Conservation (phyloP, 2,329 filamentous ascomycete species). For the Lecanosticta acicola region DNA sequence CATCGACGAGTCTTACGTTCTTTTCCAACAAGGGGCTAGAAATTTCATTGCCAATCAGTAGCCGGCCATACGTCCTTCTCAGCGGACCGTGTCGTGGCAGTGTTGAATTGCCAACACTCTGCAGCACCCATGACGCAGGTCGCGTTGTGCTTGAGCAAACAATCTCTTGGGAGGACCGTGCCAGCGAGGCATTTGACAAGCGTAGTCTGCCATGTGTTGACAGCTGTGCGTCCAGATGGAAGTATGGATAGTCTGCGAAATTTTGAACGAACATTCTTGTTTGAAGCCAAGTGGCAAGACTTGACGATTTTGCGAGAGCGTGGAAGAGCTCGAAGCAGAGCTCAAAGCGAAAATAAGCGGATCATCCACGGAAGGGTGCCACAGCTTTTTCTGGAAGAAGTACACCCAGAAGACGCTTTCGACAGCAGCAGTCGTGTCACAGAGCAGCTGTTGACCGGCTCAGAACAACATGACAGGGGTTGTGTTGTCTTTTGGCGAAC, state of each 20-base stretch:
- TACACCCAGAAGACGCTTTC: slow-evolving; percentile 14
- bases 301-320: slow-evolving; percentile 16
- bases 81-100: too few relatives aligned
- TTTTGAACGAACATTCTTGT: slow-evolving; percentile 12
- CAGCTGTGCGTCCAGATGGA: slow-evolving; percentile 10
- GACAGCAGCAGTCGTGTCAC: slow-evolving; percentile 6
- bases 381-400: slow-evolving; percentile 8
- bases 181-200: slow-evolving; percentile 14
- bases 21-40: slow-evolving; percentile 19
- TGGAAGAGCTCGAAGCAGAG: slow-evolving; percentile 9
- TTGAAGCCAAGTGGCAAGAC: slow-evolving; percentile 13
- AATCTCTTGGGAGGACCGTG: slow-evolving; percentile 14
- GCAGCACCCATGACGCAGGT: slow-evolving; percentile 10
- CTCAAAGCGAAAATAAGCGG: slow-evolving; percentile 20
- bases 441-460: slow-evolving; percentile 16
- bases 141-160: slow-evolving; percentile 12
- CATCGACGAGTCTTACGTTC: slow-evolving; percentile 19
- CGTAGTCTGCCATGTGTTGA: slow-evolving; percentile 19
- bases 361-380: slow-evolving; percentile 11
- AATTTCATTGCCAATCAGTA: slow-evolving; percentile 18
- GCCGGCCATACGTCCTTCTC: too few relatives aligned
- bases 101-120: slow-evolving; percentile 13
- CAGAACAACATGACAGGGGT: slow-evolving; percentile 13
- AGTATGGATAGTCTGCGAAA: slow-evolving; percentile 15
- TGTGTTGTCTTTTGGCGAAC: slow-evolving; percentile 15